Conservation (phyloP, 306 rosid species). For the Carpinus fangiana region DNA sequence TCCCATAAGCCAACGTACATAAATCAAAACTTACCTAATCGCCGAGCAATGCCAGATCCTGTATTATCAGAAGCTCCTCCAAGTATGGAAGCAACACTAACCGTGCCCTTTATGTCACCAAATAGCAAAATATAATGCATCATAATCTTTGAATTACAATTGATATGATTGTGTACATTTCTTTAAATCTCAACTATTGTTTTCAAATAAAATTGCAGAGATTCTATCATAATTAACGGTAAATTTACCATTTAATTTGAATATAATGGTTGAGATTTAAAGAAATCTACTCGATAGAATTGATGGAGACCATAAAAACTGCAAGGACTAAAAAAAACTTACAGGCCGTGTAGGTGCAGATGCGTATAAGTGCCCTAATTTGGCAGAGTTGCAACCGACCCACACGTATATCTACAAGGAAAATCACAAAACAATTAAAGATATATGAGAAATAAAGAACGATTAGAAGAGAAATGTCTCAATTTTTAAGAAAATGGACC, state of each 20-base stretch:
- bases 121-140: slow-evolving; percentile 1
- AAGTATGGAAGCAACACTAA: slow-evolving; percentile 69
- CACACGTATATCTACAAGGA: slow-evolving; percentile 66
- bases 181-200: no score
- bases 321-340: slow-evolving; percentile 27
- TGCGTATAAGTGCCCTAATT: slow-evolving; percentile 78
- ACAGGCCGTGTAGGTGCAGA: slow-evolving; percentile 84
- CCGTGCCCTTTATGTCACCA: slow-evolving; percentile 38
- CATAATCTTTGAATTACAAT: neutral
- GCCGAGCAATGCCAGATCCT: slow-evolving; percentile 81
- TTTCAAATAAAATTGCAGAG: no score
- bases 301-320: neutral
- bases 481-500: slow-evolving; percentile 32
- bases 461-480: no score
- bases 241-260: no score
- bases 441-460: neutral
- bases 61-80: slow-evolving; percentile 90
- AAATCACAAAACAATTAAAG: neutral
- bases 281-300: neutral
- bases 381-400: slow-evolving; percentile 81
- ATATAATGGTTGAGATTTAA: neutral
- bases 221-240: no score
- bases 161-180: no score
- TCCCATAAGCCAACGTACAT: slow-evolving; percentile 1
- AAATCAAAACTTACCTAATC: slow-evolving; percentile 54